Conservation (phyloP, 192 early-diverging fungal genomes). For the Coemansia sp. region DNA sequence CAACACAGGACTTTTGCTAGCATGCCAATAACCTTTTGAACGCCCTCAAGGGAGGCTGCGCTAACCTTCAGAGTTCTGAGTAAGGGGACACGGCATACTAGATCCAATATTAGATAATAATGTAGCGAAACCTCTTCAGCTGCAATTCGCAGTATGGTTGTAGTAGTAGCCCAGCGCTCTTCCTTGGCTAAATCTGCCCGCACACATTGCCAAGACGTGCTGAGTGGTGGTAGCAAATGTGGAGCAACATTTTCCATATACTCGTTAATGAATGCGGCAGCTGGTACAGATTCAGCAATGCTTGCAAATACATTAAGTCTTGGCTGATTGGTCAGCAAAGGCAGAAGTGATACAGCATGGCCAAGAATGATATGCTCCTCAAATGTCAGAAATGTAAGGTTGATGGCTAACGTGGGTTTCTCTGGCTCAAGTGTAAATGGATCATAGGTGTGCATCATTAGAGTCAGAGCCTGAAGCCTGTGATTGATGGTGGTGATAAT, state of each 20-base stretch:
- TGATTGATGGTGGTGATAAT: too few species aligned
- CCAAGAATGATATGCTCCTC: background rate
- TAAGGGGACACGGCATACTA: background rate
- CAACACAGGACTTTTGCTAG: background rate
- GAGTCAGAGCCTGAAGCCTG: background rate
- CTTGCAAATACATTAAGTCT: background rate
- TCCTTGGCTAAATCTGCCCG: background rate
- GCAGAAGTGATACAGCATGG: background rate
- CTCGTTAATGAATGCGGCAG: background rate
- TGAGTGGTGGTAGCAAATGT: background rate
- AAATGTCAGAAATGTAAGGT: background rate
- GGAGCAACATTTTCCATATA: background rate
- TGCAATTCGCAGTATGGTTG: background rate
- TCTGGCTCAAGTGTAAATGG: background rate
- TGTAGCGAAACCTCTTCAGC: background rate
- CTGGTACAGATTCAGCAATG: background rate
- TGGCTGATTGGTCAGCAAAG: background rate
- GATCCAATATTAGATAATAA: background rate
- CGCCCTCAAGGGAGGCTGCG: background rate
- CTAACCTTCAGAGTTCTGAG: background rate
- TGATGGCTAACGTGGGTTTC: background rate
- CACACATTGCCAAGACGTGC: background rate
- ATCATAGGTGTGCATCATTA: background rate
- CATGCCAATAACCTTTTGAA: background rate
- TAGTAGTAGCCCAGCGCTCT: background rate